Base-by-base conservation (phyloP, 1,139 yeast species). In the Groenewaldozyma auringiensis region DNA sequence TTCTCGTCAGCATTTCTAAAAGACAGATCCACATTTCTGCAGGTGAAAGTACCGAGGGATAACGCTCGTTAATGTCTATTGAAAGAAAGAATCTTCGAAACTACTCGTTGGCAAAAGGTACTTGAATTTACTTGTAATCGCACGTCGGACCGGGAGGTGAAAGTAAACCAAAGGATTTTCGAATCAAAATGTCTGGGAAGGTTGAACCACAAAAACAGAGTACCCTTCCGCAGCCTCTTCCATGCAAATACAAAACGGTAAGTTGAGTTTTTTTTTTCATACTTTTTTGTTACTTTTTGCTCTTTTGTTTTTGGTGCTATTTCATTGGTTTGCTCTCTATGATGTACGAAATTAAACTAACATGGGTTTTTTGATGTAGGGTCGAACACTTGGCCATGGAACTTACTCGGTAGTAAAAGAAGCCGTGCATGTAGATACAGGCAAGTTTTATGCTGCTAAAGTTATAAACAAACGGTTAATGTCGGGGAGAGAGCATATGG, bases 401-500 rank as follows among this genome's bases (percentile, higher is more conserved):
- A 65, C 71, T 3, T 68, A 67, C 54, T 64, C 70, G 17, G 69
- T 65, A 22, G 72, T 68, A 40, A 61, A 63, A 49, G 72, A 67
- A 54, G 70, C 69, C 13, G 57, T 57, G 17, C 73, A 69, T 52
- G 57, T 65, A 14, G 65, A 64, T 37, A 64, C 70, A 2, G 67
- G 68, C 29, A 47, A 51, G 49, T 56, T 55, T 48, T 70, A 64
- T 51, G 74, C 74, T 9, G 70, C 70, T 39, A 70, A 70, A 50
- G 64, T 70, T 46, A 69, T 70, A 53, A 66, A 63, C 58, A 70
- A 70, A 51, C 53, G 64, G 37, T 60, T 69, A 36, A 69, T 70
- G 72, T 61, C 66, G 21, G 73, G 74, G 18, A 62, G 74, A 16
- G 74, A 70, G 52, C 70, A 68, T 47, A 62, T 70, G 62, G 74